Evolutionary conservation across 371 early-diverging fungal species (phyloP), one percentile per base, ranked within the genome.

Genomic region (Basidiobolus meristosporus): DNA sequence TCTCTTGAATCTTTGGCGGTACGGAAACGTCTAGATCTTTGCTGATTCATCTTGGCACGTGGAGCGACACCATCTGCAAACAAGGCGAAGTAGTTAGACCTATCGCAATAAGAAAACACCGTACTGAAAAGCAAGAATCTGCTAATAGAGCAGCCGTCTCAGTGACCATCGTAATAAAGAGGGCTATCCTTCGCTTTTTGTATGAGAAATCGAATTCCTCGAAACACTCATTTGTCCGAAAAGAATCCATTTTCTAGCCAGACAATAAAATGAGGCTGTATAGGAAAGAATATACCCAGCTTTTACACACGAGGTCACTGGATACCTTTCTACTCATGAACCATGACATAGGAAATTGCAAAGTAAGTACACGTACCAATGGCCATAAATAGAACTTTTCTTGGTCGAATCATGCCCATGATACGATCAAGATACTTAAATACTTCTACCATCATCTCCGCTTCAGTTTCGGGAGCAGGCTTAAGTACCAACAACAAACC

Each of bases 1-100:
- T 68, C 67, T 46, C 75, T 62, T 2, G 83, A 79, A 40, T 92
- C 87, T 51, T 77, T 80, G 9, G 95, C 82, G 4, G 93, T 74
- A 40, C 93, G 74, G 68, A 96, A 99, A 52, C 99, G 85, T 44
- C 99, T 82, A 15, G 91, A 80, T 28, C 99, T 74, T 52, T 99
- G 99, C 58, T 99, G 98, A 55, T 98, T 97, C 89, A 99, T 92
- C 57, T 99, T 99, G 15, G 98, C 99, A 32, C 98, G 75, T 17
- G 99, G 99, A 0, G 99, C 99, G 11, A 98, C 98, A 30, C 99
- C 99, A 57, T 99, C 99, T 66, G 71, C 22, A 37, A 15, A 33
- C 17, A 40, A 37, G 1, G 17, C 10, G 22, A 26, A 11, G 31
- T 23, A 15, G 36, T 36, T 3, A 38, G 12, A 38, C 26, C 35